A percentile compares a stretch with the other conserved stretches of the same genome.
Conservation (phyloP, 2,329 filamentous ascomycete species). For the Simplicillium aogashimaense region DNA sequence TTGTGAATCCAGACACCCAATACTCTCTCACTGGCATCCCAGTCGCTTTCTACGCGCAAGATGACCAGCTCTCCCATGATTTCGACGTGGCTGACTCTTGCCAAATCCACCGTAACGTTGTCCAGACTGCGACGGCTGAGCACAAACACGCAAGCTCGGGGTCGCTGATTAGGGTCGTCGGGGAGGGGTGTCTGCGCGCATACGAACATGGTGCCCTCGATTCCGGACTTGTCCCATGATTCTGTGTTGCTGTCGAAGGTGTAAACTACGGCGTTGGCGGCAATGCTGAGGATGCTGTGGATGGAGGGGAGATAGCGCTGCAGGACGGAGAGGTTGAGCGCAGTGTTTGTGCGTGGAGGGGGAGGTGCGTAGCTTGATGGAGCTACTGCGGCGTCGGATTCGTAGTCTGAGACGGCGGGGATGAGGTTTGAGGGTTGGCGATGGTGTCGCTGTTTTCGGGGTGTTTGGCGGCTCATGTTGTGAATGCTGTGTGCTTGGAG, state of each 20-base stretch:
- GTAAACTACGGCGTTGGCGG: constrained; percentile 81
- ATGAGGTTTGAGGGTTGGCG: constrained; percentile 30
- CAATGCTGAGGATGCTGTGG: constrained; percentile 64
- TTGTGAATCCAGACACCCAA: constrained; percentile 48
- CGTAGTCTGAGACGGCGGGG: constrained; percentile 47
- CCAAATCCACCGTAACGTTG: constrained; percentile 60
- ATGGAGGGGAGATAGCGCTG: constrained; percentile 72
- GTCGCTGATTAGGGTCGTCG: constrained; percentile 19
- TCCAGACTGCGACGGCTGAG: constrained; percentile 63
- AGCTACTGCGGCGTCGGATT: constrained; percentile 48
- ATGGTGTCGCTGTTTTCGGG: constrained; percentile 27
- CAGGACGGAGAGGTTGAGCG: constrained; percentile 80
- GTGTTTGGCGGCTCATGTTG: constrained; percentile 33
- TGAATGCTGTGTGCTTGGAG: too few species aligned
- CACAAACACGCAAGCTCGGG: constrained; percentile 54
- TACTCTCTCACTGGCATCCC: constrained; percentile 27
- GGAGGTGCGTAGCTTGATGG: constrained; percentile 29
- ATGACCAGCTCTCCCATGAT: constrained; percentile 46
- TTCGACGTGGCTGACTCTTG: constrained; percentile 52
- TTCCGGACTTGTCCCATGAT: constrained; percentile 74
- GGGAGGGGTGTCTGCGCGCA: constrained; percentile 50
- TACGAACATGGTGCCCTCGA: constrained; percentile 85
- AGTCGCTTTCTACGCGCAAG: constrained; percentile 27
- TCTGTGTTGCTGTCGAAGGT: constrained; percentile 55
- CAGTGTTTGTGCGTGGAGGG: constrained; percentile 62